Conservation (phyloP, 1,139 yeast species). For the Candida labiduridarum region DNA sequence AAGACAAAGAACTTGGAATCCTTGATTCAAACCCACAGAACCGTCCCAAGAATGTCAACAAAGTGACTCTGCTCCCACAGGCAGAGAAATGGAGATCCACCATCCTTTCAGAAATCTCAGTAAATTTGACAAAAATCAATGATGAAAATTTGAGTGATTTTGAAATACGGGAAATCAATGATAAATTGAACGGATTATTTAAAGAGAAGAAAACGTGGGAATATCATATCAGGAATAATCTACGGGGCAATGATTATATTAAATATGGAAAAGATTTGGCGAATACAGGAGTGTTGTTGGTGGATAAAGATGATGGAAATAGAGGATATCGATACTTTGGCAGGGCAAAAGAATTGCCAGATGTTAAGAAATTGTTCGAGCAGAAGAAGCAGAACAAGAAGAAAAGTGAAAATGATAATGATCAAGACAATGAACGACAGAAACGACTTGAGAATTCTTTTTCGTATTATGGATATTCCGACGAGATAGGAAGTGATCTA, state of each 20-base stretch:
- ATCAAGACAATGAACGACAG: conserved; percentile 20
- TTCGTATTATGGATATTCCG: conserved; percentile 51
- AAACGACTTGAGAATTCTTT: conserved; percentile 18
- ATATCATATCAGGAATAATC: conserved; percentile 54
- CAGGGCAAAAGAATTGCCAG: conserved; percentile 79
- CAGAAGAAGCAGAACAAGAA: conserved; percentile 21
- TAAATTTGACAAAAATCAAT: conserved; percentile 62
- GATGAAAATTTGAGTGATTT: conserved; percentile 60
- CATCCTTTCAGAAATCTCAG: conserved; percentile 64
- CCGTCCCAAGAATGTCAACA: conserved; percentile 63
- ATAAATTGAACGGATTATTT: conserved; percentile 68
- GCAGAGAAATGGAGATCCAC: conserved; percentile 81
- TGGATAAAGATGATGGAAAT: conserved; percentile 22
- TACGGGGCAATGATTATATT: conserved; percentile 73
- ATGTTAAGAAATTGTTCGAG: conserved; percentile 58
- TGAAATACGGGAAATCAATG: conserved; percentile 75
- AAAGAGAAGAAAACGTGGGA: conserved; percentile 81
- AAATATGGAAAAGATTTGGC: conserved; percentile 27
- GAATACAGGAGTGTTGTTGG: conserved; percentile 24
- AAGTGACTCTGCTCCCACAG: conserved; percentile 57
- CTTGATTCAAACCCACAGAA: conserved; percentile 58
- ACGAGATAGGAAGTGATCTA: conserved; percentile 20
- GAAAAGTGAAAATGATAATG: conserved; percentile 18
- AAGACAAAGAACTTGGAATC: conserved; percentile 61
- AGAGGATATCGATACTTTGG: conserved; percentile 79